Evolutionary conservation across 2,329 filamentous ascomycete genomes (phyloP), one percentile per base, ranked within the genome.

Genomic region (Amylocarpus encephaloides): DNA sequence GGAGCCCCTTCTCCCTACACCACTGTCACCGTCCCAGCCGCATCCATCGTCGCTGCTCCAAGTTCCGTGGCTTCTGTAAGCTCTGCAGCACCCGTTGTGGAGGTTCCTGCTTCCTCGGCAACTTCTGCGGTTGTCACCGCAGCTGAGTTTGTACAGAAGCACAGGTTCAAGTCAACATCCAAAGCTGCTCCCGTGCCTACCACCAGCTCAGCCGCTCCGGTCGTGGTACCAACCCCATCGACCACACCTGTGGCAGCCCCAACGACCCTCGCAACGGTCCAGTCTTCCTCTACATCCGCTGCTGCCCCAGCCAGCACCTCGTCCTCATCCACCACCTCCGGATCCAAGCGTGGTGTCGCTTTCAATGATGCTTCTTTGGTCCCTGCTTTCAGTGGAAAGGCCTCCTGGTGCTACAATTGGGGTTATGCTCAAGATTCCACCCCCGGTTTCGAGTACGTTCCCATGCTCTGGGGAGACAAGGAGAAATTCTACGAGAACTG

Each of bases 371-470:
- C 73, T 49, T 59, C 58, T 26, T 70, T 84, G 33, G 82, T 87
- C 65, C 62, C 69, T 42, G 60, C 53, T 34, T 34, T 44, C 18
- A 32, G 16, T 13, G 43, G 47, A 40, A 64, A 75, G 52, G 73
- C 79, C 62, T 67, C 69, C 36, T 88, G 83, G 80, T 75, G 70
- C 43, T 86, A 85, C 75, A 86, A 86, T 77, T 88, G 85, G 85
- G 80, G 69, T 40, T 73, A 74, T 42, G 56, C 55, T 10, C 60
- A 71, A 52, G 69, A 70, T 35, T 47, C 41, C 13, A 48, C 60
- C 7, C 69, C 75, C 16, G 64, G 63, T 44, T 62, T 82, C 60
- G 71, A 76, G 62, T 90, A 73, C 70, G 74, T 86, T 48, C 86
- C 86, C 56, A 85, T 80, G 69, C 77, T 87, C 43, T 87, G 79